These are phyloP conservation scores for Barnettozyma wickerhamii DNA, from an alignment of 805 yeast species.

Conservation along the genomic window DNA sequence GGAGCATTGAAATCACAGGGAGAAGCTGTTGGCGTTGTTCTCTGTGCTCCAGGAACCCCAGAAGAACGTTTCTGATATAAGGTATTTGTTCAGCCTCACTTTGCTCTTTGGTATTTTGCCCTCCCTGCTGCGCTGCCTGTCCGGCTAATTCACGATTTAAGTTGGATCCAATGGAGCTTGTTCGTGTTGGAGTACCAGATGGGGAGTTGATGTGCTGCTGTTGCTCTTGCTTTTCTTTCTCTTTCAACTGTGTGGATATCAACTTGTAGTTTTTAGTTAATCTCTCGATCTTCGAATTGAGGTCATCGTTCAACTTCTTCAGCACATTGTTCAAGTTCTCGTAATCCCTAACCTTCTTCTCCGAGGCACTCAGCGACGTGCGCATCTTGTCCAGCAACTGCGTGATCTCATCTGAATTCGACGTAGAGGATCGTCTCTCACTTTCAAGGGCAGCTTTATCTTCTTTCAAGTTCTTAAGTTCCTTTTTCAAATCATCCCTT, in stretches of 20 bases:
- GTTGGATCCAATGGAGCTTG: conserved; percentile 32
- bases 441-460: conserved; percentile 28
- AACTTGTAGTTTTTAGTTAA: conserved; percentile 65
- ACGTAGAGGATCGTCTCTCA: conserved; percentile 21
- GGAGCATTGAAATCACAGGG: conserved; percentile 78
- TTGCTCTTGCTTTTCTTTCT: no score
- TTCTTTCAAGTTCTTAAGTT: conserved; percentile 28
- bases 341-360: conserved; percentile 47
- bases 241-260: conserved; percentile 46
- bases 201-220: conserved; percentile 11
- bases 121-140: neutral
- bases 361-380: conserved; percentile 47
- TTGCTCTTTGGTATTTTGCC: conserved; percentile 3
- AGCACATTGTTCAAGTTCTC: conserved; percentile 51
- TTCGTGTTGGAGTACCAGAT: conserved; percentile 31
- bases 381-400: conserved; percentile 41
- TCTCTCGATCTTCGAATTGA: conserved; percentile 62
- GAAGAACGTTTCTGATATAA: conserved; percentile 82
- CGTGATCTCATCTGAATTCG: conserved; percentile 30
- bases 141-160: conserved; percentile 11
- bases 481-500: conserved; percentile 27
- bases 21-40: conserved; percentile 85
- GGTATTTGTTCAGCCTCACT: conserved; percentile 49
- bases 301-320: conserved; percentile 60
- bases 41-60: conserved; percentile 86